Evolutionary conservation across 139 green algal species (phyloP), one percentile per base, ranked within the genome.

Genomic region (Gonium pectorale): DNA sequence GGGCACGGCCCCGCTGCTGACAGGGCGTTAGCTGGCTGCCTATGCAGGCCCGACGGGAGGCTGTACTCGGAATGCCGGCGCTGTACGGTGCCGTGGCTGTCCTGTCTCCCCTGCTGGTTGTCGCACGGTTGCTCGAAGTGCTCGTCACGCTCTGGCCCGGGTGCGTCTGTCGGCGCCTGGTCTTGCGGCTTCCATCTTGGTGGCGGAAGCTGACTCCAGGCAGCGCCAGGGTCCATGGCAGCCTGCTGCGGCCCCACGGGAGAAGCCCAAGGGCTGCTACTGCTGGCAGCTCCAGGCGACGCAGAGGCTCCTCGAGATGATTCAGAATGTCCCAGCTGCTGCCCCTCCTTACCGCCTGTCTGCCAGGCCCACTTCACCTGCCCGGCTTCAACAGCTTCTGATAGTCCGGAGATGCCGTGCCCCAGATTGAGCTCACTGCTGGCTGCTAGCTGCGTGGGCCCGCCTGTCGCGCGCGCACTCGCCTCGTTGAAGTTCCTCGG

Each of bases 341-440:
- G 4, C 29, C 49, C 19, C 27, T 22, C 59, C 74, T 59, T 81
- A 40, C 6, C 54, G 22, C 68, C 59, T 9, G 75, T 82, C 77
- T 83, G 79, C 79, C 79, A 85, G 27, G 79, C 79, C 79, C 79
- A 85, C 37, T 73, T 73, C 3, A 85, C 79, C n/a, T 70, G 54
- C 3, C 77, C 77, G 0, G 60, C 41, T 37, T 85, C 79, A 11
- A 78, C 56, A 5, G 79, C 79, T 0, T 68, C 64, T 1, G 79
- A 73, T 27, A 85, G 46, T 22, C 78, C 78, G 3, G 63, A 56
- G 43, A 84, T 84, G 11, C 79, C 79, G 37, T 85, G 63, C 33
- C 79, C 63, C 37, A 85, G 35, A 27, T 60, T 77, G 64, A 85
- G 22, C 79, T 85, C 79, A 6, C 63, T 64, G 51, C 79, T 85